Percentiles rank a stretch among this genome's conserved stretches.
These are phyloP conservation scores for Saturnispora silvae DNA, from an alignment of 805 yeast genomes.

Conservation along the genomic window DNA sequence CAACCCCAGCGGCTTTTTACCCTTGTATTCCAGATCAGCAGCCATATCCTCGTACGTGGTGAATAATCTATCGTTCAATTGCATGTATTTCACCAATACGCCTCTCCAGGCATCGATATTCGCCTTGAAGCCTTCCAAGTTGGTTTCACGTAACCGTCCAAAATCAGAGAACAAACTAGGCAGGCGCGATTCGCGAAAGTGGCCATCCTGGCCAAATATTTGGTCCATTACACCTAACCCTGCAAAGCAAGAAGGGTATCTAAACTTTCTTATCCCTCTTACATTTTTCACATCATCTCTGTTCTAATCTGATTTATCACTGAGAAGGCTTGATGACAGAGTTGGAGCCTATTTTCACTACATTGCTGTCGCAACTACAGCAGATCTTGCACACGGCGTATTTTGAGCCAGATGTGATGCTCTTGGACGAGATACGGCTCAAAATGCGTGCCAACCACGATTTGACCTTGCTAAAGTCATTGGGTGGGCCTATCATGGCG, in stretches of 20 bases:
- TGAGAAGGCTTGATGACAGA: slow-evolving; percentile 1
- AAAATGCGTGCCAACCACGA: neutral
- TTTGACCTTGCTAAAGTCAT: slow-evolving; percentile 3
- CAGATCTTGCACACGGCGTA: slow-evolving; percentile 7
- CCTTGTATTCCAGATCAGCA: slow-evolving; percentile 10
- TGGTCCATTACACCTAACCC: neutral
- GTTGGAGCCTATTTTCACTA: slow-evolving; percentile 15
- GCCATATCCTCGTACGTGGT: slow-evolving; percentile 15
- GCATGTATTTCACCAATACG: slow-evolving; percentile 23
- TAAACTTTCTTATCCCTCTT: too few relatives aligned
- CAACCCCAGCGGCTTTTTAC: slow-evolving; percentile 18
- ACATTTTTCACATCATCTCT: too few relatives aligned
- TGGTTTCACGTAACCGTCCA: slow-evolving; percentile 30
- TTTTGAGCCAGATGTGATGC: slow-evolving; percentile 9
- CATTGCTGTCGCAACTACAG: slow-evolving; percentile 14
- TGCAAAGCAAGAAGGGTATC: neutral
- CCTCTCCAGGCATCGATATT: slow-evolving; percentile 37
- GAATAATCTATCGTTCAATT: slow-evolving; percentile 18
- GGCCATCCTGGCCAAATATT: slow-evolving; percentile 2
- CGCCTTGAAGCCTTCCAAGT: slow-evolving; percentile 41
- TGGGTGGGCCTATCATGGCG: slow-evolving; percentile 16
- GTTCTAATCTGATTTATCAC: neutral
- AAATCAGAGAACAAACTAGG: slow-evolving; percentile 41
- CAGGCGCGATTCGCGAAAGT: slow-evolving; percentile 25
- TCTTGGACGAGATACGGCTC: slow-evolving; percentile 14